phyloP scores from a whole-genome alignment of 1,284 basidiomycete species.

The Leccinum griseonigrum region DNA sequence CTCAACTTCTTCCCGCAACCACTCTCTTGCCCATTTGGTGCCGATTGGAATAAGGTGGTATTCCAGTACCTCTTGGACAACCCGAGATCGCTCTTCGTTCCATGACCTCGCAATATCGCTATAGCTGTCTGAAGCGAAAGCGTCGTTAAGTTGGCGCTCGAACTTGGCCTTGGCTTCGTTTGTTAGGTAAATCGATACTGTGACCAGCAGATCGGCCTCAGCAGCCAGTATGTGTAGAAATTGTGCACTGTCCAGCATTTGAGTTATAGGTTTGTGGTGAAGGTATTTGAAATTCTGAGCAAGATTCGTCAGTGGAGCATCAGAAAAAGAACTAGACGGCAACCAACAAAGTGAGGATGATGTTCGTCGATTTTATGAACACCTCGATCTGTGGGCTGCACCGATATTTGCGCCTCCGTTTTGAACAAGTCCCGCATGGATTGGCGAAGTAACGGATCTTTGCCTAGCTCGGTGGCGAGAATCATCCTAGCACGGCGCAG shows the following conservation, averaged over 20 bases:
- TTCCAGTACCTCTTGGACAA: constrained; percentile 78
- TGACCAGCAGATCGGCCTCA: constrained; percentile 86
- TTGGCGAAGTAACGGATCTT: constrained; percentile 87
- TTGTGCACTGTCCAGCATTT: constrained; percentile 73
- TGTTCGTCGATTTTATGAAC: constrained; percentile 86
- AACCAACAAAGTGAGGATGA: constrained; percentile 84
- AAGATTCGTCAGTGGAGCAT: constrained; percentile 6
- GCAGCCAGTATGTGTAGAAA: constrained; percentile 93
- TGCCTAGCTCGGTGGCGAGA: constrained; percentile 87
- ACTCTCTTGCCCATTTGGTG: constrained; percentile 86
- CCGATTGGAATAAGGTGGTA: constrained; percentile 82
- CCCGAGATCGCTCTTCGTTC: constrained; percentile 84
- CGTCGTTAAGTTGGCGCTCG: constrained; percentile 73
- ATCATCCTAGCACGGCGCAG: constrained; percentile 81
- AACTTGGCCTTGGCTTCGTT: constrained; percentile 62
- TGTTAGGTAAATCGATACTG: constrained; percentile 71
- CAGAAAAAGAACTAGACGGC: background rate
- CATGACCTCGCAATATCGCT: constrained; percentile 87
- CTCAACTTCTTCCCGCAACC: constrained; percentile 88
- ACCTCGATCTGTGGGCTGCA: constrained; percentile 91
- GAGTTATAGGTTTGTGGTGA: constrained; percentile 73
- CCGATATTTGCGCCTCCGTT: constrained; percentile 75
- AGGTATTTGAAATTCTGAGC: constrained; percentile 94
- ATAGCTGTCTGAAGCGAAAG: constrained; percentile 84
- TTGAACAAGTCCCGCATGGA: constrained; percentile 80